These are phyloP conservation scores for Ogataea haglerorum DNA, from an alignment of 805 yeast species.

Conservation along the genomic window DNA sequence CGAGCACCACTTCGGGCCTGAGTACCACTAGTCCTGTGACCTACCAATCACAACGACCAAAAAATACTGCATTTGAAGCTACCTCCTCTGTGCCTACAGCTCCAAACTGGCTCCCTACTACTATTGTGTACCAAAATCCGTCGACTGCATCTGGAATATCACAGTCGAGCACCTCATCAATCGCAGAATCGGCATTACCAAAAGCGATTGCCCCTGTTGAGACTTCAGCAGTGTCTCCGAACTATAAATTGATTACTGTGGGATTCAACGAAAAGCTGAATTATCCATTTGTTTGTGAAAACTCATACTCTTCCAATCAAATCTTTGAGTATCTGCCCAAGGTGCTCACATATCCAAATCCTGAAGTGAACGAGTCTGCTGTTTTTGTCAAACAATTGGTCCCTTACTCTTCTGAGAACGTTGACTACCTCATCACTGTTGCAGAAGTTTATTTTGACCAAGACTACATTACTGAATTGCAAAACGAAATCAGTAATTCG, in stretches of 20 bases:
- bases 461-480: conserved; percentile 45
- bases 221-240: conserved; percentile 40
- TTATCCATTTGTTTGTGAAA: conserved; percentile 76
- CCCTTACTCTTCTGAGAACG: conserved; percentile 61
- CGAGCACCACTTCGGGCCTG: no score
- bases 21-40: no score
- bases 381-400: conserved; percentile 66
- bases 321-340: conserved; percentile 81
- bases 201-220: conserved; percentile 69
- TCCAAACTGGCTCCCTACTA: conserved; percentile 43
- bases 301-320: conserved; percentile 77
- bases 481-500: conserved; percentile 44
- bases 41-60: no score
- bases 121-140: conserved; percentile 34
- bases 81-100: conserved; percentile 4
- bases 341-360: conserved; percentile 62
- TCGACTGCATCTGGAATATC: conserved; percentile 29
- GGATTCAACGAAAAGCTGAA: conserved; percentile 79
- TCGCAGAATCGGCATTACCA: conserved; percentile 57
- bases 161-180: conserved; percentile 28
- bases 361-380: conserved; percentile 26
- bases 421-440: conserved; percentile 73
- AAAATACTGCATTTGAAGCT: not conserved
- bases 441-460: conserved; percentile 84
- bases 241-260: conserved; percentile 58